A percentile compares a stretch with the other conserved stretches of the same genome.
phyloP scores from a whole-genome alignment of 306 rosid genomes.

The Lathyrus sativus region DNA sequence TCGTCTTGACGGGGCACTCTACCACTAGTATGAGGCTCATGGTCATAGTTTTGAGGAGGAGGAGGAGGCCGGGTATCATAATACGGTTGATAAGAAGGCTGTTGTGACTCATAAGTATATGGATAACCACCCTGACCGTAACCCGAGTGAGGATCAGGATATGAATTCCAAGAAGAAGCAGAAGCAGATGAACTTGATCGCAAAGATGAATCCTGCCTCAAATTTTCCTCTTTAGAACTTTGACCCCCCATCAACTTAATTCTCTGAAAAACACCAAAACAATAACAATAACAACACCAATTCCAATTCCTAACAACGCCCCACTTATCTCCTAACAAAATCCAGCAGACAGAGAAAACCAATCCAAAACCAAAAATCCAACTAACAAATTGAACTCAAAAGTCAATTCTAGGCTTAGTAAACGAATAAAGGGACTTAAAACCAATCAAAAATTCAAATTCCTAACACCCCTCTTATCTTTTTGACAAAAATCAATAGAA shows the following conservation, averaged over 20 bases:
- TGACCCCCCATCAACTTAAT: slow-evolving; percentile 72
- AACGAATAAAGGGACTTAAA: neutral
- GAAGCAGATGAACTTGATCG: slow-evolving; percentile 49
- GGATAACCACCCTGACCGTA: slow-evolving; percentile 51
- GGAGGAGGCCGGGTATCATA: slow-evolving; percentile 43
- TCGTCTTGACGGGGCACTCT: slow-evolving; percentile 31
- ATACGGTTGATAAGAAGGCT: slow-evolving; percentile 49
- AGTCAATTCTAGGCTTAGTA: slow-evolving; percentile 30
- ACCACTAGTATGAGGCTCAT: slow-evolving; percentile 38
- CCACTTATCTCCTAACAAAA: slow-evolving; percentile 35
- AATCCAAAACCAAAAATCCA: slow-evolving; percentile 30
- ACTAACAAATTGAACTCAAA: neutral
- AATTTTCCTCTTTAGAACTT: slow-evolving; percentile 59
- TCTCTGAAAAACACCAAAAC: slow-evolving; percentile 35
- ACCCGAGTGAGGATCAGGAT: slow-evolving; percentile 44
- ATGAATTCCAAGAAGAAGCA: slow-evolving; percentile 42
- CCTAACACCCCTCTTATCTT: slow-evolving; percentile 23
- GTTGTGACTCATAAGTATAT: slow-evolving; percentile 50
- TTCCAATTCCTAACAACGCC: neutral
- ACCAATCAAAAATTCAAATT: neutral
- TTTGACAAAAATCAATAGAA: slow-evolving; percentile 35
- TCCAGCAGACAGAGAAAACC: slow-evolving; percentile 34
- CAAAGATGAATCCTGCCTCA: slow-evolving; percentile 49
- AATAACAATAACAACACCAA: slow-evolving; percentile 2
- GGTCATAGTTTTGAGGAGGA: slow-evolving; percentile 45